phyloP scores from a whole-genome alignment of 495 filamentous ascomycete species.

The Patellaria atrata region DNA sequence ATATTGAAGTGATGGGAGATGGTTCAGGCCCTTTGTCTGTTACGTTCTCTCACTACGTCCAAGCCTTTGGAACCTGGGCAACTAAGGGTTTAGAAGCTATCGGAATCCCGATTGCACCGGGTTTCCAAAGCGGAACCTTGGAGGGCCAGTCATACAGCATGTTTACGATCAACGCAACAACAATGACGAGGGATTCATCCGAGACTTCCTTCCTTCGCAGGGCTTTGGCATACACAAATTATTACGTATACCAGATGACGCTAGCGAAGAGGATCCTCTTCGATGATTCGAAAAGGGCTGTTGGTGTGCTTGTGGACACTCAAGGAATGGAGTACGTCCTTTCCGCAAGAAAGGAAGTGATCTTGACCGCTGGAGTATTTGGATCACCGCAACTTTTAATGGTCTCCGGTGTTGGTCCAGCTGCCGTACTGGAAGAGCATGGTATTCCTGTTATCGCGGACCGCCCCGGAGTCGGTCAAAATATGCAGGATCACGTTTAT shows the following conservation, averaged over 20 bases:
- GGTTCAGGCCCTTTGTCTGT: constrained; percentile 37
- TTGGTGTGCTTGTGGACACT: constrained; percentile 33
- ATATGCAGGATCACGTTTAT: constrained; percentile 21
- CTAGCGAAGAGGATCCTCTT: constrained; percentile 34
- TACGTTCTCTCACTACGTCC: constrained; percentile 35
- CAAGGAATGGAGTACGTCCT: constrained; percentile 27
- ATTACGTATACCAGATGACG: constrained; percentile 28
- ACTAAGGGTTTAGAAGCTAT: constrained; percentile 1
- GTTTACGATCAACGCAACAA: constrained; percentile 26
- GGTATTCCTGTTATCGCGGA: constrained; percentile 11
- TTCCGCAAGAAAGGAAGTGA: constrained; percentile 38
- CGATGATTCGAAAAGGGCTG: constrained; percentile 31
- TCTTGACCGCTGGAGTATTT: constrained; percentile 38
- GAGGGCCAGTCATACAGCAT: constrained; percentile 22
- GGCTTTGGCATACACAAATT: constrained; percentile 16
- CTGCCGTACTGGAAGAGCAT: constrained; percentile 4
- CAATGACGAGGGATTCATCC: constrained; percentile 25
- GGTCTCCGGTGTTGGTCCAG: constrained; percentile 21
- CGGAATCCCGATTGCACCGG: constrained; percentile 6
- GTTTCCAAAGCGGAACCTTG: constrained; percentile 24
- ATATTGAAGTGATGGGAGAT: constrained; percentile 23
- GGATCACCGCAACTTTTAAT: constrained; percentile 20
- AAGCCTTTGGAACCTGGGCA: constrained; percentile 4
- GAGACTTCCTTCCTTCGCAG: constrained; percentile 30
- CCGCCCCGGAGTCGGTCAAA: constrained; percentile 21